Evolutionary conservation across 2,329 filamentous ascomycete species (phyloP).

Genomic region (Dactylellina haptotyla): DNA sequence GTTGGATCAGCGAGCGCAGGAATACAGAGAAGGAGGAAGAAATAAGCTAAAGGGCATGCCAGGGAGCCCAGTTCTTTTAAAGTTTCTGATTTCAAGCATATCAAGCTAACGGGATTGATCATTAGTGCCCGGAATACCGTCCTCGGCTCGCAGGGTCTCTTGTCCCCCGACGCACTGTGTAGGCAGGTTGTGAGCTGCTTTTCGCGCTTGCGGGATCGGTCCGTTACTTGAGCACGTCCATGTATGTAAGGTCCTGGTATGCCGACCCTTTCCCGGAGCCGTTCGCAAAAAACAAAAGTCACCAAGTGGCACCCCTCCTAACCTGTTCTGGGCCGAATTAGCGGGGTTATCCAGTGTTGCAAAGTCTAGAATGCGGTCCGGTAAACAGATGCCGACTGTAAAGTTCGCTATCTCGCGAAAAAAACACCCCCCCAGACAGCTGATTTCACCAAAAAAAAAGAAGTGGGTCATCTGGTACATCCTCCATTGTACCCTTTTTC

Average conservation of each 20-base stretch:
- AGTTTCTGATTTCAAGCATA: not conserved
- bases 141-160: constrained; percentile 22
- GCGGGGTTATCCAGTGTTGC: constrained; percentile 23
- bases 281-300: constrained; percentile 14
- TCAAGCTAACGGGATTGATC: constrained; percentile 36
- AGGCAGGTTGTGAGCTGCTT: constrained; percentile 4
- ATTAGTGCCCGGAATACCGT: constrained; percentile 34
- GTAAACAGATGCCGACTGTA: not conserved
- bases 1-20: not conserved
- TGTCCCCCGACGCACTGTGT: constrained; percentile 21
- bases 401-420: not conserved
- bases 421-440: not conserved
- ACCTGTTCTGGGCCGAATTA: constrained; percentile 18
- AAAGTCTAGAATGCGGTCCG: constrained; percentile 13
- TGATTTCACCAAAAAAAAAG: too few relatives aligned
- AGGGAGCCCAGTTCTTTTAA: constrained; percentile 33
- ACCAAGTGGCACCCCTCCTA: constrained; percentile 19
- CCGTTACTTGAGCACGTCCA: constrained; percentile 27
- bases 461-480: too few relatives aligned
- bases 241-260: not conserved
- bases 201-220: constrained; percentile 52
- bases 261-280: constrained; percentile 6
- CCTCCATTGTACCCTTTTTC: too few relatives aligned
- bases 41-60: constrained; percentile 4
- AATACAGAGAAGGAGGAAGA: not conserved